Conservation (phyloP, 176 grass and related monocot species). For the Raddia guianensis region DNA sequence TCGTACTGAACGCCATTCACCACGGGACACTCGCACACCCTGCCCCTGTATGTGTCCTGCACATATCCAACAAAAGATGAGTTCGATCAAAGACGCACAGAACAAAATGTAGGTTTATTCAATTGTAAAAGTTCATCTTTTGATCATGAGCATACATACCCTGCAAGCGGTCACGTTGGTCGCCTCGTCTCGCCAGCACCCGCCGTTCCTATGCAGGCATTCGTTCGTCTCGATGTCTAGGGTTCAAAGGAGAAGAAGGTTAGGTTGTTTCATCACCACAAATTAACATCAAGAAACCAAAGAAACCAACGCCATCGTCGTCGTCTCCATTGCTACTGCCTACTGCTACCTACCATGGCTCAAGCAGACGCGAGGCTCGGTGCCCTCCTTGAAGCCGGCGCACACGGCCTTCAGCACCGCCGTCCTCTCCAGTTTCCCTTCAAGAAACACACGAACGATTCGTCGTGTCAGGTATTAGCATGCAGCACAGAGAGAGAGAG, state of each 20-base stretch:
- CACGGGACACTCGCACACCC: conserved; percentile 78
- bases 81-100: too few relatives aligned
- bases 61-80: neutral
- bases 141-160: conserved; percentile 16
- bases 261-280: neutral
- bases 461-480: neutral
- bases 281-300: neutral
- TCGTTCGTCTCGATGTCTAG: conserved; percentile 89
- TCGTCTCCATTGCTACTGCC: neutral
- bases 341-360: conserved; percentile 43
- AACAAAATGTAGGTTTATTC: too few relatives aligned
- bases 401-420: conserved; percentile 92
- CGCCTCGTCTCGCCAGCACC: conserved; percentile 70
- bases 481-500: neutral
- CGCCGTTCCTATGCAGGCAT: conserved; percentile 75
- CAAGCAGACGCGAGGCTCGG: conserved; percentile 86
- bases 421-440: conserved; percentile 87
- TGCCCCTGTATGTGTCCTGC: conserved; percentile 92
- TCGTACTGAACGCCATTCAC: conserved; percentile 72
- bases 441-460: neutral
- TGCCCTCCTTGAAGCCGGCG: conserved; percentile 89
- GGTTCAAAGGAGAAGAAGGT: neutral
- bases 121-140: neutral
- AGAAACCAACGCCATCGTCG: neutral
- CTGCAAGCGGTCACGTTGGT: conserved; percentile 86